A percentile compares a stretch with the other conserved stretches of the same genome.
These are phyloP conservation scores for Aspergillus sclerotioniger DNA, from an alignment of 495 filamentous ascomycete genomes.

Conservation along the genomic window DNA sequence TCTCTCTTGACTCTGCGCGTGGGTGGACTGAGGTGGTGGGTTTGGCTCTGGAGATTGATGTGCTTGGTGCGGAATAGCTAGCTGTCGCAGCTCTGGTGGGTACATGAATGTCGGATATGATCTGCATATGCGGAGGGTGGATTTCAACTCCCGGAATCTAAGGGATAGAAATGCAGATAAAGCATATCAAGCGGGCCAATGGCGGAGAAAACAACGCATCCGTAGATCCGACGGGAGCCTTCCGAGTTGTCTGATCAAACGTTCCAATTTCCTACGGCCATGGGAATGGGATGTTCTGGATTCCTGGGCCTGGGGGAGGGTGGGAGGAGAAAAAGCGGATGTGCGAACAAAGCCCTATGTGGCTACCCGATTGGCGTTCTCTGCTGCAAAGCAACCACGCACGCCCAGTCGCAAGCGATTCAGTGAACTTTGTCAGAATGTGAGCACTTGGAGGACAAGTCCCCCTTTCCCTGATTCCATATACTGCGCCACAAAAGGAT, in stretches of 20 bases:
- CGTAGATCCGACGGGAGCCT: conserved; percentile 7
- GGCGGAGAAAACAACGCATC: background rate
- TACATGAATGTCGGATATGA: conserved; percentile 1
- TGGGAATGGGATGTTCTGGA: conserved; percentile 3
- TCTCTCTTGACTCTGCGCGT: no score
- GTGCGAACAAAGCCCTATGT: conserved; percentile 23
- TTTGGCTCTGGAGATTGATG: background rate
- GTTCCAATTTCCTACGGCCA: conserved; percentile 7
- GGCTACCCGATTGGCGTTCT: conserved; percentile 14
- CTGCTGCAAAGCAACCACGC: conserved; percentile 10
- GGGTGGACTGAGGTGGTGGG: background rate
- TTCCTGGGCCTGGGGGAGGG: background rate
- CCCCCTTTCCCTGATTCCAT: background rate
- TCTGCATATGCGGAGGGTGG: conserved; percentile 9
- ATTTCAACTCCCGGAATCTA: background rate
- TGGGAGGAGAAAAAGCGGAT: conserved; percentile 1
- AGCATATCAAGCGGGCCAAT: background rate
- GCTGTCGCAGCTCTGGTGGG: background rate
- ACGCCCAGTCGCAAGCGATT: no score
- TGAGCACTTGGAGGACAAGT: background rate
- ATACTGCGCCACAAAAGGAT: background rate
- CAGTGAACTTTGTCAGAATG: background rate
- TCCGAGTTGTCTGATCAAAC: conserved; percentile 16
- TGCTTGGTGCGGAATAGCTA: no score
- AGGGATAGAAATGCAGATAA: background rate